Evolutionary conservation across 371 early-diverging fungal genomes (phyloP), one percentile per base, ranked within the genome.

Genomic region (Mortierella sp.): DNA sequence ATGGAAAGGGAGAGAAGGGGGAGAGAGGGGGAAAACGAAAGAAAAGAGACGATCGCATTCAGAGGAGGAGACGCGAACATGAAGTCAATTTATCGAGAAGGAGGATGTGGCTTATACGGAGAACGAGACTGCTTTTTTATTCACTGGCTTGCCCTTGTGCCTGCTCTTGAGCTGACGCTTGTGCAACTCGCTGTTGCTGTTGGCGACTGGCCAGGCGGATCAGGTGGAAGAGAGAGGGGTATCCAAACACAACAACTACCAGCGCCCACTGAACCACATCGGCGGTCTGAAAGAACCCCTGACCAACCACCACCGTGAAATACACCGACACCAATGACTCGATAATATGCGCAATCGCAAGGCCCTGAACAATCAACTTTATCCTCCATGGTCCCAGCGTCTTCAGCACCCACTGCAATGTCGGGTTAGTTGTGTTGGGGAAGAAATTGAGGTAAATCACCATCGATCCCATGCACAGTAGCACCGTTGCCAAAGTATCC

Each of bases 381-480:
- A 85, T 65, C 44, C 38, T 63, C 32, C 58, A 27, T 5, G 81
- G 32, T 12, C 85, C 85, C 5, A 74, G 14, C 6, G 70, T 71
- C 41, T 78, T 27, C 4, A 75, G 44, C 11, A 79, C 60, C 82
- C 82, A 81, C 27, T 81, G 78, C 16, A 85, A 63, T 8, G 54
- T 4, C 10, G 85, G 77, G 29, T 72, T 81, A 5, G 73, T 81
- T 3, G 85, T 85, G 71, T 81, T 78, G 43, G 85, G 85, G 70
- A 78, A 79, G 63, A 79, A 72, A 32, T 85, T 77, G 32, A 85
- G 85, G 16, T 85, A 85, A 18, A 81, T 27, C 6, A 54, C 49
- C 38, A 56, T 44, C 24, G 43, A 41, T 24, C 5, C 77, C 5
- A 71, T 4, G 11, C 68, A 10, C 27, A 80, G 1, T 38, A 76